Evolutionary conservation across 306 rosid species (phyloP).

Genomic region (Rosa persica): DNA sequence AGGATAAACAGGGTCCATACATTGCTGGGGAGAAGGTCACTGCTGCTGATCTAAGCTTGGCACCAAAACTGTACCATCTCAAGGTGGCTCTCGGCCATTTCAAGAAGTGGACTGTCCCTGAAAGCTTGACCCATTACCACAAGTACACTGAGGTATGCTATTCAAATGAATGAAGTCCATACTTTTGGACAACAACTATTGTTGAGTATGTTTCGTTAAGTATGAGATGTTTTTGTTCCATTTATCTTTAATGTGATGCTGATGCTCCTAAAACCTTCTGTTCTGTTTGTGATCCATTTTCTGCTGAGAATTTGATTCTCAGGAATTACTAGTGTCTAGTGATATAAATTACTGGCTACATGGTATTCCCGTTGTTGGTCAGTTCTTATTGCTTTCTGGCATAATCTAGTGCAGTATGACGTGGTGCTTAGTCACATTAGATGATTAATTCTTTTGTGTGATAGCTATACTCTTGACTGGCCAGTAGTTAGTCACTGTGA

Average conservation of each 20-base stretch:
- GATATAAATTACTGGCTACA: neutral
- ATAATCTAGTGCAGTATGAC: slow-evolving; percentile 1
- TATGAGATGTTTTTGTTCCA: neutral
- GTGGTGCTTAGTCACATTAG: neutral
- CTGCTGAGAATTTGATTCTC: neutral
- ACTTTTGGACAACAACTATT: neutral
- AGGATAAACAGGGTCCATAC: slow-evolving; percentile 67
- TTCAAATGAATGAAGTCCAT: slow-evolving; percentile 18
- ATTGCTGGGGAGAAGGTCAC: slow-evolving; percentile 81
- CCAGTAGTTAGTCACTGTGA: neutral
- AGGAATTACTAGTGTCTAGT: neutral
- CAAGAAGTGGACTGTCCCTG: slow-evolving; percentile 83
- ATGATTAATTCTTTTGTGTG: neutral
- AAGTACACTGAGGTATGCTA: slow-evolving; percentile 61
- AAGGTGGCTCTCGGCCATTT: slow-evolving; percentile 74
- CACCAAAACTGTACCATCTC: slow-evolving; percentile 84
- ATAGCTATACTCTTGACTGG: neutral
- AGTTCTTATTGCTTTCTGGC: neutral
- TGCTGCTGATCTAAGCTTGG: slow-evolving; percentile 86
- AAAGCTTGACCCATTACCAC: slow-evolving; percentile 44
- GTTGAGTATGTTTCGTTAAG: neutral
- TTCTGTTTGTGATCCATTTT: neutral
- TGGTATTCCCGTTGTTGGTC: neutral
- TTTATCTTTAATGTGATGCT: neutral
- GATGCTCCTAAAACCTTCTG: neutral